Conservation (phyloP, 192 early-diverging fungal species). For the Coemansia sp. region DNA sequence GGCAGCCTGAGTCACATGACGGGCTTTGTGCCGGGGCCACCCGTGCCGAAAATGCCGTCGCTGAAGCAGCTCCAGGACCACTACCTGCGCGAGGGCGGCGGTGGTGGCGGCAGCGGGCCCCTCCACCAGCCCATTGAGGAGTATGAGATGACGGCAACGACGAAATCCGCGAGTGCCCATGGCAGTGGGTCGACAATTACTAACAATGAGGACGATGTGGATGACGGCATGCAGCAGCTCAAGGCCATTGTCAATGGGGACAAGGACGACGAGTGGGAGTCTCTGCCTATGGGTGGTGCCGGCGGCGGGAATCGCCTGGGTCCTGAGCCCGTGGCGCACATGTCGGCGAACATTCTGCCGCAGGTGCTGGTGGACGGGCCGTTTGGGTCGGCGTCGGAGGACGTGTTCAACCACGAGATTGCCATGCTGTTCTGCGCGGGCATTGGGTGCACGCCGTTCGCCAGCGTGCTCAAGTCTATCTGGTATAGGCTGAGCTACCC, state of each 20-base stretch:
- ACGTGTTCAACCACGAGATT: slow-evolving; percentile 80
- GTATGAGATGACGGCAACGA: slow-evolving; percentile 28
- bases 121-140: slow-evolving; percentile 8
- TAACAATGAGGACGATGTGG: background rate
- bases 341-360: slow-evolving; percentile 56
- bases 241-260: slow-evolving; percentile 36
- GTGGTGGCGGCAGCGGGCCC: background rate
- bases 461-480: slow-evolving; percentile 78
- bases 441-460: slow-evolving; percentile 85
- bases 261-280: slow-evolving; percentile 27
- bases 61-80: slow-evolving; percentile 53
- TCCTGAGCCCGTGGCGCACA: slow-evolving; percentile 22
- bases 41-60: slow-evolving; percentile 33
- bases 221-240: slow-evolving; percentile 28
- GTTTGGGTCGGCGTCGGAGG: slow-evolving; percentile 77
- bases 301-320: slow-evolving; percentile 2
- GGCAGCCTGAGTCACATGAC: background rate
- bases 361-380: slow-evolving; percentile 75
- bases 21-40: background rate
- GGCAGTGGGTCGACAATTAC: slow-evolving; percentile 23
- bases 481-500: slow-evolving; percentile 69
- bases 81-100: slow-evolving; percentile 35
- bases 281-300: slow-evolving; percentile 10
- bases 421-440: slow-evolving; percentile 79
- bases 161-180: background rate